Conservation (phyloP, 352 stramenopile species). For the Globisporangium alternatum region DNA sequence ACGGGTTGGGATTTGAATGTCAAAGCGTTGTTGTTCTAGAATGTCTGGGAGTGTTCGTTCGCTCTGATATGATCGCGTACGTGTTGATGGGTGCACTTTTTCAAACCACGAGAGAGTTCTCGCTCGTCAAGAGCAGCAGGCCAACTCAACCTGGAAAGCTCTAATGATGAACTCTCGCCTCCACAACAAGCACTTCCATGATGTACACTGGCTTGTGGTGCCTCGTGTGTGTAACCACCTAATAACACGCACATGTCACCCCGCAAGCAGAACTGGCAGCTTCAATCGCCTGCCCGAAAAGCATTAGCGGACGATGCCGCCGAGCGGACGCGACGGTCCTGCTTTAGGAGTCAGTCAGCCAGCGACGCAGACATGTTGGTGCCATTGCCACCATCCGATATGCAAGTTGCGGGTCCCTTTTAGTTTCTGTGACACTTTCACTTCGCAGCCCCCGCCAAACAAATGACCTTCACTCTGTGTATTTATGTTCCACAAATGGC, state of each 20-base stretch:
- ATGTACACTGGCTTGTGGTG: not conserved
- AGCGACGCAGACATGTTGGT: not conserved
- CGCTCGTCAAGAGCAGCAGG: not conserved
- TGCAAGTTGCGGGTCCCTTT: not conserved
- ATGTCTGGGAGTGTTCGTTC: slow-evolving; percentile 1
- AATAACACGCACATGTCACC: not conserved
- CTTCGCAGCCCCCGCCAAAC: too few species aligned
- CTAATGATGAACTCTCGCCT: not conserved
- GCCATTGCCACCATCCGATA: slow-evolving; percentile 8
- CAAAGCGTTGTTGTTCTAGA: slow-evolving; percentile 2
- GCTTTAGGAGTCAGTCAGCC: not conserved
- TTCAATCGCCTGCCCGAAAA: not conserved
- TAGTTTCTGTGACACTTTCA: not conserved
- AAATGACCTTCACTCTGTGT: too few species aligned
- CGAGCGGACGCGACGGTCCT: too few species aligned
- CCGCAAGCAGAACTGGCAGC: not conserved
- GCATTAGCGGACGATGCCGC: not conserved
- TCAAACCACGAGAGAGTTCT: not conserved
- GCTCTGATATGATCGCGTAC: not conserved
- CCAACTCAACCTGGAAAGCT: not conserved
- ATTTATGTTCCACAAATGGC: too few species aligned
- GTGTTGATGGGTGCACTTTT: slow-evolving; percentile 3
- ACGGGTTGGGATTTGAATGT: not conserved
- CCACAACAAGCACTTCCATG: too few species aligned
- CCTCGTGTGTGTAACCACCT: not conserved